Base-by-base conservation (phyloP, 305 asterid genomes). In the Stenogyne calaminthoides region DNA sequence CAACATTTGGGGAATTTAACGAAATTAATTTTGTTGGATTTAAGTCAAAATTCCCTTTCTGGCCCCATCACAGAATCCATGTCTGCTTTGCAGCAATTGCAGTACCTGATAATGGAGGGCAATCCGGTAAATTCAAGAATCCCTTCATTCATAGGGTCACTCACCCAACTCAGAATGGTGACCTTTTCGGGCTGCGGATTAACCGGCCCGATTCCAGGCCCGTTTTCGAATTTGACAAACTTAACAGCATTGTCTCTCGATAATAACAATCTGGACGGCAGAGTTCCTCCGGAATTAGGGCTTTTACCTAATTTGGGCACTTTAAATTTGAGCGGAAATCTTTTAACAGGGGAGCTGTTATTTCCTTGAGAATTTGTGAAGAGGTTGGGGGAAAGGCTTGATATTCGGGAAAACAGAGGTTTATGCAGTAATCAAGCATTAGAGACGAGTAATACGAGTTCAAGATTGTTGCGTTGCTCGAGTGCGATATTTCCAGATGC, bases 321-420 rank as follows among this genome's bases (percentile, higher is more conserved):
- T 6, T 69, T 88, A 15, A 88, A 88, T 74, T 51, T 88, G 82
- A 86, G 93, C 71, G 47, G 81, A 0, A 88, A 88, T 80, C 84
- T 39, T 68, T 76, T 88, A 0, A 71, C 63, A 5, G 93, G 93
- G 9, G 81, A 83, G 83, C 74, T 88, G 29, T 5, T 52, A 4
- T 81, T 86, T 44, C 55, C 80, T 19, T 71, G 34, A 25, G 91
- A 81, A 1, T 81, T 86, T 70, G n/a, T 86, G 0, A 22, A 34
- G 7, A 83, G 83, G 81, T 77, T 86, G 12, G 93, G 89, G 6
- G 64, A 62, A 60, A 74, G 88, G 80, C 86, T 88, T 19, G 91
- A 86, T 18, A 58, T 84, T 8, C 82, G 89, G 46, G 93, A 76
- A 18, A 88, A 88, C 74, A 69, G 59, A 22, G 88, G 88, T 2